phyloP scores from a whole-genome alignment of 176 grass and related monocot genomes.

The Pontederia paniculata region DNA sequence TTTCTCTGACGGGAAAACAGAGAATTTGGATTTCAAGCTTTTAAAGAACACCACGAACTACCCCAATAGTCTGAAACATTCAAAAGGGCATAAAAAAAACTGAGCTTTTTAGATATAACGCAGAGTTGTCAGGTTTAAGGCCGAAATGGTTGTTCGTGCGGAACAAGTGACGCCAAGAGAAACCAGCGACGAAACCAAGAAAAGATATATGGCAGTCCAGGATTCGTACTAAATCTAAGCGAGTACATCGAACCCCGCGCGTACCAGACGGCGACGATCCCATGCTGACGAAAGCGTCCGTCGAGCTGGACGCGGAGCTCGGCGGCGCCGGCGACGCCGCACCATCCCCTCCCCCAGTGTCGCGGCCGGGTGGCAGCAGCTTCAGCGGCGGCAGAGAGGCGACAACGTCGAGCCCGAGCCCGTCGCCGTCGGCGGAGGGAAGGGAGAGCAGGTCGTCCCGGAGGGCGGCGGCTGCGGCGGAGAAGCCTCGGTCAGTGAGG shows the following conservation, averaged over 20 bases:
- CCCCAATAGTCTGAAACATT: no score
- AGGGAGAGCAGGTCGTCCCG: slow-evolving; percentile 66
- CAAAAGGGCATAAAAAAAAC: no score
- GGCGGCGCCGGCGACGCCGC: slow-evolving; percentile 9
- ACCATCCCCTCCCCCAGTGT: slow-evolving; percentile 6
- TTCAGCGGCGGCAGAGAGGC: slow-evolving; percentile 39
- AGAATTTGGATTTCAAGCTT: no score
- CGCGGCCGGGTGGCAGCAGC: slow-evolving; percentile 28
- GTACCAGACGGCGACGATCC: slow-evolving; percentile 71
- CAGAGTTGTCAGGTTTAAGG: no score
- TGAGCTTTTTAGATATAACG: no score
- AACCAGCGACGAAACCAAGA: background rate
- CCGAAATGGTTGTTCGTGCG: no score
- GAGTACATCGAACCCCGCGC: background rate
- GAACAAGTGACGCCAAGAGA: background rate
- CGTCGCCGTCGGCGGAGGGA: background rate
- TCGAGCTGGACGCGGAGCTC: slow-evolving; percentile 37
- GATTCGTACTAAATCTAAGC: no score
- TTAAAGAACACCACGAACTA: no score
- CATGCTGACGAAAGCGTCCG: slow-evolving; percentile 86
- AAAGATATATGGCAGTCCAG: no score
- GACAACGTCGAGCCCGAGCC: slow-evolving; percentile 5
- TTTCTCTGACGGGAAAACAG: no score
- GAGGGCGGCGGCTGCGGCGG: slow-evolving; percentile 68
- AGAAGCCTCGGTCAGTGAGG: slow-evolving; percentile 68